These are phyloP conservation scores for Chlorella sp. DNA, from an alignment of 139 green algal species.

Conservation along the genomic window DNA sequence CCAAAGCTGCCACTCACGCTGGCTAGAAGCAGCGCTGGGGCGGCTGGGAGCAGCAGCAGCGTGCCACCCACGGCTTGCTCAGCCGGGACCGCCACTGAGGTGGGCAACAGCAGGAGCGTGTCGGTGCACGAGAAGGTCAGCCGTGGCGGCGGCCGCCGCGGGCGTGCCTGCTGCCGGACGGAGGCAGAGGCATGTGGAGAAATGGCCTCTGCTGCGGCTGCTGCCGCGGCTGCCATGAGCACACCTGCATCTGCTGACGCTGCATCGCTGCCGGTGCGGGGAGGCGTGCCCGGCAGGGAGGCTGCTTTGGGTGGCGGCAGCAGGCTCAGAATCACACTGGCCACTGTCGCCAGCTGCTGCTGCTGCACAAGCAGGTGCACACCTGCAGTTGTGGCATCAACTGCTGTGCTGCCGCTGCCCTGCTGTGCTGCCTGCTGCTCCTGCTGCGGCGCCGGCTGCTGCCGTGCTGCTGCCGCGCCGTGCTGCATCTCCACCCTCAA, in stretches of 20 bases:
- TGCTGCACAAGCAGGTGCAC: conserved; percentile 25
- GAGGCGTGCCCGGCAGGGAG: neutral
- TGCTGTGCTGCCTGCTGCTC: neutral
- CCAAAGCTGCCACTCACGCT: conserved; percentile 11
- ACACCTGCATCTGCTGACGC: neutral
- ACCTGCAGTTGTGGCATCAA: neutral
- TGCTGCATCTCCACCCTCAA: conserved; percentile 20
- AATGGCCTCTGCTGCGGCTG: neutral
- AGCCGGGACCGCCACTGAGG: neutral
- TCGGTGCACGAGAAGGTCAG: neutral
- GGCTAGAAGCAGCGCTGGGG: neutral
- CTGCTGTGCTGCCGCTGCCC: neutral
- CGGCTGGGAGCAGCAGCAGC: conserved; percentile 22
- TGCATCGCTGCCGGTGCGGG: neutral
- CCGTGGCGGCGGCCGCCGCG: neutral
- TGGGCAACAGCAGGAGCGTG: conserved; percentile 14
- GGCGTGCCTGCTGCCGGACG: too few relatives aligned
- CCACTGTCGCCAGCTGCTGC: conserved; percentile 7
- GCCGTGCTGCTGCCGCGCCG: neutral
- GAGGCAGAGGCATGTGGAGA: neutral
- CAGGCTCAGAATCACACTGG: conserved; percentile 16
- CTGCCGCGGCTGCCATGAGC: neutral
- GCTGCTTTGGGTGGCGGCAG: neutral
- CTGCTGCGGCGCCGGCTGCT: neutral
- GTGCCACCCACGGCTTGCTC: neutral